Evolutionary conservation across 345 rosid genomes (phyloP).

Genomic region (Passiflora organensis): DNA sequence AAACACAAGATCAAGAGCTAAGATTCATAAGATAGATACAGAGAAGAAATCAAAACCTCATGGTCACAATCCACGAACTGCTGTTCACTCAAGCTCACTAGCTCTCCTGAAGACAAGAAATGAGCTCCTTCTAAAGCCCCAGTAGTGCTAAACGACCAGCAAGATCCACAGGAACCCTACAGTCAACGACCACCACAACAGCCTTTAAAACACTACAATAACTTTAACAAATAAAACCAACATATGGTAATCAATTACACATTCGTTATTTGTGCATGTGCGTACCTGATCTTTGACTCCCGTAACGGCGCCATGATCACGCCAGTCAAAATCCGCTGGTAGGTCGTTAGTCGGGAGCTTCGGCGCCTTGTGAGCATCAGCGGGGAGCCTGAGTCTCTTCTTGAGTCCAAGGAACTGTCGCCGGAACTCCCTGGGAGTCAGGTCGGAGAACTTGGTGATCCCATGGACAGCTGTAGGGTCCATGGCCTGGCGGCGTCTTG

Average conservation of each 20-base stretch:
- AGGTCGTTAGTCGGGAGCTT: slow-evolving; percentile 69
- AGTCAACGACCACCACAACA: neutral
- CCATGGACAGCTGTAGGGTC: slow-evolving; percentile 89
- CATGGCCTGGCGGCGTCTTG: slow-evolving; percentile 64
- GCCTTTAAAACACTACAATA: neutral
- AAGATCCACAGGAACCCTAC: slow-evolving; percentile 93
- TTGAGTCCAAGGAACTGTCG: slow-evolving; percentile 50
- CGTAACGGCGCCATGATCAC: slow-evolving; percentile 81
- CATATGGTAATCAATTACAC: neutral
- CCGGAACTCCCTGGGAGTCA: slow-evolving; percentile 66
- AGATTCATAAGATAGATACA: neutral
- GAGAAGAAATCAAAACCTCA: slow-evolving; percentile 46
- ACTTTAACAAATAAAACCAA: neutral
- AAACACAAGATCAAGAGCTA: neutral
- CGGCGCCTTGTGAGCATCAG: slow-evolving; percentile 78
- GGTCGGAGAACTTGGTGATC: slow-evolving; percentile 84
- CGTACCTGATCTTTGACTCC: slow-evolving; percentile 74
- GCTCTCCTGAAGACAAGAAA: slow-evolving; percentile 74
- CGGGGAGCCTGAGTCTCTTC: slow-evolving; percentile 48
- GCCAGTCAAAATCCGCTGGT: slow-evolving; percentile 85
- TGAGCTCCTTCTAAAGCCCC: slow-evolving; percentile 97
- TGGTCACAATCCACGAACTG: slow-evolving; percentile 99
- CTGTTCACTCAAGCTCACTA: slow-evolving; percentile 93
- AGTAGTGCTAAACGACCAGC: slow-evolving; percentile 94
- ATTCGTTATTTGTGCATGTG: too few species aligned